Evolutionary conservation across 495 filamentous ascomycete genomes (phyloP), one percentile per base, ranked within the genome.

Genomic region (Aspergillus baeticus): DNA sequence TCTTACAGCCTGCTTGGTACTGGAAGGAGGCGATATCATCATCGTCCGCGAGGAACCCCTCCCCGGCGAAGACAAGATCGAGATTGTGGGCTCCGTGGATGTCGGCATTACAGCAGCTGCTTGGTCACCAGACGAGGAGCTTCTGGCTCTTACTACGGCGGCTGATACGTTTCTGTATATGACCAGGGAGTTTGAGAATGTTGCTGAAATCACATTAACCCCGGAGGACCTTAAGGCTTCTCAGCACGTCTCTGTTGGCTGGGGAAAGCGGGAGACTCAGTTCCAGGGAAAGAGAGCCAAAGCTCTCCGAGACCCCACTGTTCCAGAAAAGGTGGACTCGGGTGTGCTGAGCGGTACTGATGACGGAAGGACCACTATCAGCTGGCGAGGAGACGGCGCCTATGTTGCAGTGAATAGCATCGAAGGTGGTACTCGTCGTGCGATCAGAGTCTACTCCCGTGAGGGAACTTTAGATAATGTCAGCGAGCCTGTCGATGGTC

Each of bases 261-360:
- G 94, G 94, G 94, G 94, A 57, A 98, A 98, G 77, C 86, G 87
- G 66, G 94, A 98, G 71, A 98, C 94, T 6, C 94, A 98, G 72
- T 98, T 98, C 65, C 88, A 96, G 65, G 94, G 94, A 46, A 92
- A 90, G 66, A 85, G 91, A 63, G 94, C 92, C 34, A 94, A 91
- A 67, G 89, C 89, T 26, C 79, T 98, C 35, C 81, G 88, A 51
- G 94, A 98, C 68, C 94, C 94, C 14, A 98, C 94, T 17, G 87
- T 98, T 50, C 94, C 94, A 0, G 93, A 97, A 69, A 91, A 88
- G 68, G 83, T 96, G 17, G 94, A 97, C 57, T 86, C 90, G 65
- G 94, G 94, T 23, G 73, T 82, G 13, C 69, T 92, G 26, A 95
- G 88, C 67, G 62, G 76, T 22, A 69, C 79, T 34, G 95, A 98